Evolutionary conservation across 2,329 filamentous ascomycete genomes (phyloP).

Genomic region (Hypomyces rosellus): DNA sequence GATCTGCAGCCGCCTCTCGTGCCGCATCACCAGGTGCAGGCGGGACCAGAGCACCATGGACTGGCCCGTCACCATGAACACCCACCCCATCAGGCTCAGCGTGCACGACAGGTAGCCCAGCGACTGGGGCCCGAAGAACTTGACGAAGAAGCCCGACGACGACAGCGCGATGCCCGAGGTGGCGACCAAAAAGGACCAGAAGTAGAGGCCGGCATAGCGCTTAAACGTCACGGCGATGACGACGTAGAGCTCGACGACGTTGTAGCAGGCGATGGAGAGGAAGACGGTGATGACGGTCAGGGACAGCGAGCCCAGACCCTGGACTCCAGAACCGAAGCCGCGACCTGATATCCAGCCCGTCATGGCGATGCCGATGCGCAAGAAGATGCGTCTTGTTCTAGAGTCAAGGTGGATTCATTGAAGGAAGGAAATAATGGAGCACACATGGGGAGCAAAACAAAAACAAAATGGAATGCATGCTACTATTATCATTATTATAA

Average conservation of each 20-base stretch:
- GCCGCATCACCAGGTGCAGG: conserved; percentile 50
- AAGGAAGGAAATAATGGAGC: no score
- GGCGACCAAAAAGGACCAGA: conserved; percentile 31
- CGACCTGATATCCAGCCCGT: neutral
- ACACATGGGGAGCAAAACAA: no score
- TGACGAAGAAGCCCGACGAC: conserved; percentile 40
- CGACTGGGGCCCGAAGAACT: conserved; percentile 21
- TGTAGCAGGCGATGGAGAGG: conserved; percentile 8
- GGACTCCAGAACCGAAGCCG: conserved; percentile 1
- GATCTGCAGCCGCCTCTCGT: conserved; percentile 39
- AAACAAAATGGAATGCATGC: no score
- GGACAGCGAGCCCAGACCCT: neutral
- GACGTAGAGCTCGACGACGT: conserved; percentile 21
- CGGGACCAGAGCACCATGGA: conserved; percentile 56
- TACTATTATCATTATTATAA: no score
- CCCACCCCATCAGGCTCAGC: conserved; percentile 21
- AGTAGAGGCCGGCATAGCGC: conserved; percentile 24
- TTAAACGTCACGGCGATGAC: conserved; percentile 43
- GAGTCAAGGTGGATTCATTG: no score
- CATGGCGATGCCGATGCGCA: neutral
- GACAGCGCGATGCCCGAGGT: conserved; percentile 29
- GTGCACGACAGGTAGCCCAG: conserved; percentile 14
- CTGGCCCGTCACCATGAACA: conserved; percentile 52
- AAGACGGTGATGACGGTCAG: conserved; percentile 10
- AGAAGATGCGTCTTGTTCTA: no score